Evolutionary conservation across 2,329 filamentous ascomycete genomes (phyloP).

Genomic region (Lecanicillium sp.): DNA sequence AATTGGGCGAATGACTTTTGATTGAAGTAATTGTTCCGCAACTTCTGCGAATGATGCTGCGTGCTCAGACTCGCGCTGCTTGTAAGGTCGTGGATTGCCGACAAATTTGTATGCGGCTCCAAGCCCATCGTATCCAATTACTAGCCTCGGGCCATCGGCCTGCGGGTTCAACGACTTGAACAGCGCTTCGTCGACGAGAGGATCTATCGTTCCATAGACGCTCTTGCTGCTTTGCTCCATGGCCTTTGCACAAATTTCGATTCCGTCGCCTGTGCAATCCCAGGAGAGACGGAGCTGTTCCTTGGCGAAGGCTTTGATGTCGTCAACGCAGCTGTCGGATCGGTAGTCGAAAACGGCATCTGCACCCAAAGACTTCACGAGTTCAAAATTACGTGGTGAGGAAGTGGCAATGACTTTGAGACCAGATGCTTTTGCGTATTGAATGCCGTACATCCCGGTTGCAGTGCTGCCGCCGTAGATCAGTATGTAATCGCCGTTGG

Average conservation of each 20-base stretch:
- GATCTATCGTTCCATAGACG: background rate
- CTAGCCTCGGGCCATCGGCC: too few species aligned
- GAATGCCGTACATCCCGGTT: conserved; percentile 40
- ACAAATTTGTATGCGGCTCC: too few species aligned
- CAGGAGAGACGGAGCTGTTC: background rate
- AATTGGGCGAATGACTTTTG: too few species aligned
- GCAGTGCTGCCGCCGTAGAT: conserved; percentile 41
- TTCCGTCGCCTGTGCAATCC: background rate
- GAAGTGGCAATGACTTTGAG: conserved; percentile 20
- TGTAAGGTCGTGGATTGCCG: too few species aligned
- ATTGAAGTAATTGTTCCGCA: too few species aligned
- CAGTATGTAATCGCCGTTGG: conserved; percentile 26
- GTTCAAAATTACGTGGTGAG: conserved; percentile 22
- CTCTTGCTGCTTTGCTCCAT: background rate
- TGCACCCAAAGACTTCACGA: conserved; percentile 19
- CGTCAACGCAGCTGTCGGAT: background rate
- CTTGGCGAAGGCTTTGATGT: background rate
- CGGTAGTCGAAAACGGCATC: conserved; percentile 23
- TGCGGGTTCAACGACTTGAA: too few species aligned
- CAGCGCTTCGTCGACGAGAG: too few species aligned
- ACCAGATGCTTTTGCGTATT: conserved; percentile 28
- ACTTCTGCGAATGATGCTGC: too few species aligned
- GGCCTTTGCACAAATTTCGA: background rate
- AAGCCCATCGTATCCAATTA: too few species aligned
- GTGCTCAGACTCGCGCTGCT: too few species aligned